phyloP scores from a whole-genome alignment of 108 stramenopile species.

The Nannochloropsis gaditana region DNA sequence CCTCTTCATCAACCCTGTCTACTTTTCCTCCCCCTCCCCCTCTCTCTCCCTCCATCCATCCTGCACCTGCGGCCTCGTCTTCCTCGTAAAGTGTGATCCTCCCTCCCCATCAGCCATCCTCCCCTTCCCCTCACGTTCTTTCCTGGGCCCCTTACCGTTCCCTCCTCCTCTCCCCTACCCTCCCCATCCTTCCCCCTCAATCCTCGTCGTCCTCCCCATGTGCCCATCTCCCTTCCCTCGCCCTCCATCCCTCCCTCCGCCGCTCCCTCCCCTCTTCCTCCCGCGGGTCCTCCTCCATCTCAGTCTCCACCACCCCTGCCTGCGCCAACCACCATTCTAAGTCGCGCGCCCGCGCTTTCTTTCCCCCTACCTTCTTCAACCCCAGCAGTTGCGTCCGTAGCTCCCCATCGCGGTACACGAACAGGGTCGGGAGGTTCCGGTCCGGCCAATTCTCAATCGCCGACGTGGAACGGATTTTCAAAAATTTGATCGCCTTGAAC shows the following conservation, averaged over 20 bases:
- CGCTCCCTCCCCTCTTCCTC: slow-evolving; percentile 25
- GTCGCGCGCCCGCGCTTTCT: slow-evolving; percentile 30
- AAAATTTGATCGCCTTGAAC: slow-evolving; percentile 65
- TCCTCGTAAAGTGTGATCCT: neutral
- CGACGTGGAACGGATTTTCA: slow-evolving; percentile 64
- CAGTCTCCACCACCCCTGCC: slow-evolving; percentile 43
- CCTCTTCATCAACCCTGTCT: neutral
- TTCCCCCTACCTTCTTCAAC: slow-evolving; percentile 32
- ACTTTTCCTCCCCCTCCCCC: neutral
- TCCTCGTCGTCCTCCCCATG: neutral
- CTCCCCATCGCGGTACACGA: slow-evolving; percentile 75
- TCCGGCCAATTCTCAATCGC: slow-evolving; percentile 87
- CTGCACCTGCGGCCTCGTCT: neutral
- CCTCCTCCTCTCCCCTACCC: slow-evolving; percentile 35
- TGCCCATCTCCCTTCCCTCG: neutral
- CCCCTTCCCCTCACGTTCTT: neutral
- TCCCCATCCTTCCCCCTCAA: neutral
- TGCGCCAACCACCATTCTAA: slow-evolving; percentile 48
- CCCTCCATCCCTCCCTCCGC: neutral
- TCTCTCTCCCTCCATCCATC: neutral
- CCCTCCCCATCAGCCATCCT: neutral
- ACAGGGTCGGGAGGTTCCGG: slow-evolving; percentile 74
- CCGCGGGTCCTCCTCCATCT: slow-evolving; percentile 49
- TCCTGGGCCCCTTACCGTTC: slow-evolving; percentile 35
- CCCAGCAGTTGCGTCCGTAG: slow-evolving; percentile 66